Evolutionary conservation across 140 eudicot species (phyloP), one percentile per base, ranked within the genome.

Genomic region (Anethum foeniculum): DNA sequence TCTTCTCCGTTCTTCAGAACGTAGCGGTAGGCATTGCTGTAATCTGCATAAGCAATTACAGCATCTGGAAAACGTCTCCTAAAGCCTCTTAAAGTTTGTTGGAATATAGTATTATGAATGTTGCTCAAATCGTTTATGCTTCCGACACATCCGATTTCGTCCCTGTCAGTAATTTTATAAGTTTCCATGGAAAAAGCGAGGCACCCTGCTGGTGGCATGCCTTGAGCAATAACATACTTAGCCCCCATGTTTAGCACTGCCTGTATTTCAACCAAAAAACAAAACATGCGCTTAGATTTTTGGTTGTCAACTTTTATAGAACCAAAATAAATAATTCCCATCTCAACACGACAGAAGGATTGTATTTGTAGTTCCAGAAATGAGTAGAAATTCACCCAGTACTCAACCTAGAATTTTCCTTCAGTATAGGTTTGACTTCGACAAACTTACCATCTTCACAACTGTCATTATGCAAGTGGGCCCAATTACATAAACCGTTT

Each of bases 141-240:
- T 52, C 32, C 83, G 4, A 88, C 97, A 2, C 98, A 94, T 0
- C 96, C 96, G 69, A 85, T 48, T 54, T 79, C 84, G 25, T 94
- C 98, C 16, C 97, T 82, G 80, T 90, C 97, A 8, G 77, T 77
- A 9, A 76, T 52, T 1, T 88, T 72, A 49, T 91, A 88, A 15
- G 87, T 69, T 23, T 79, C 18, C 96, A 94, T 77, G 79, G 98
- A 79, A 32, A 92, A 88, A 10, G 98, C 87, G 25, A 94, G 89
- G 91, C 98, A 92, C 14, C 98, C 98, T 39, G 95, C 88, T 25
- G 94, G 82, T 1, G 94, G 96, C 21, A 93, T 86, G 71, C 97
- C 97, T 88, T 93, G 87, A 13, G 91, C 92, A 4, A 93, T 90
- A 14, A 93, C 58, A 73, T 93, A 88, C 58, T 87, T 93, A 11